A percentile compares a stretch with the other conserved stretches of the same genome.
These are phyloP conservation scores for Pichia eremophila DNA, from an alignment of 805 yeast species.

Conservation along the genomic window DNA sequence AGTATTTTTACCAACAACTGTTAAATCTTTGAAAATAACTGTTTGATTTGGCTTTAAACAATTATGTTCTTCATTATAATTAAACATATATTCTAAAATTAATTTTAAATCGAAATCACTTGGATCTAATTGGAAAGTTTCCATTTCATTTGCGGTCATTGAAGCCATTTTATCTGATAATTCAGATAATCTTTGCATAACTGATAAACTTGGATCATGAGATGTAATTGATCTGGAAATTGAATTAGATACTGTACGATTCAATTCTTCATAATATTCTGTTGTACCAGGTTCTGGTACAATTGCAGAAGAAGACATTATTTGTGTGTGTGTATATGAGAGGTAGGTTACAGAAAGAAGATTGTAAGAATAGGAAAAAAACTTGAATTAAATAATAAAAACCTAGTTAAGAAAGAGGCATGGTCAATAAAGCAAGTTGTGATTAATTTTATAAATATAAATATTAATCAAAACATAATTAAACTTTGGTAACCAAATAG, in stretches of 20 bases:
- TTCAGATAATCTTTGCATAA: slow-evolving; percentile 5
- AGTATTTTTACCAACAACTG: slow-evolving; percentile 39
- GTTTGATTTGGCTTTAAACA: slow-evolving; percentile 29
- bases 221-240: slow-evolving; percentile 1
- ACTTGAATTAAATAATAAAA: too few relatives aligned
- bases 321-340: too few relatives aligned
- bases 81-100: slow-evolving; percentile 29
- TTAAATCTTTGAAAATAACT: slow-evolving; percentile 35
- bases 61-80: slow-evolving; percentile 35
- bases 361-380: too few relatives aligned
- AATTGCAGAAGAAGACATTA: neutral
- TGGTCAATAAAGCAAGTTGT: too few relatives aligned
- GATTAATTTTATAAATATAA: too few relatives aligned
- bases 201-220: neutral
- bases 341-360: too few relatives aligned
- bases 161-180: slow-evolving; percentile 8
- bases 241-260: slow-evolving; percentile 1
- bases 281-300: slow-evolving; percentile 1
- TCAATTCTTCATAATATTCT: slow-evolving; percentile 1
- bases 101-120: slow-evolving; percentile 31
- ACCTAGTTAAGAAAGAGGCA: too few relatives aligned
- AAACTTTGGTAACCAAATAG: too few relatives aligned
- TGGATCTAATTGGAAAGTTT: slow-evolving; percentile 9
- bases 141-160: slow-evolving; percentile 10
- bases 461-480: too few relatives aligned